Percentiles rank a stretch among this genome's conserved stretches.
Evolutionary conservation across 1,139 yeast genomes (phyloP).

Genomic region (Blastobotrys ciferrii): DNA sequence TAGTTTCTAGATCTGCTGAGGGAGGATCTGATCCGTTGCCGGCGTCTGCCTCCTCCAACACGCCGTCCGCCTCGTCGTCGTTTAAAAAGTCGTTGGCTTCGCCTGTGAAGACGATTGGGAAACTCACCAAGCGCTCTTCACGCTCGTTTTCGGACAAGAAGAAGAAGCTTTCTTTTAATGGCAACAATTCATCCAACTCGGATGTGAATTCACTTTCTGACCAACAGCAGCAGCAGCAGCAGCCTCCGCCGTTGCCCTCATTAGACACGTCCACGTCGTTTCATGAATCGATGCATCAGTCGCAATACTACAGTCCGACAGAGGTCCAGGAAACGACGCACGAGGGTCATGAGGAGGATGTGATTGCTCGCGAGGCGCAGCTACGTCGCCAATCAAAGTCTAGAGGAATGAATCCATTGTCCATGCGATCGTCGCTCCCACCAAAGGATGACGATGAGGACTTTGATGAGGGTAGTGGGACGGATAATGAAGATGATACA

Average conservation of each 20-base stretch:
- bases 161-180: constrained; percentile 24
- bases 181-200: constrained; percentile 8
- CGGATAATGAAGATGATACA: constrained; percentile 26
- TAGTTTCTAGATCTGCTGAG: too few relatives aligned
- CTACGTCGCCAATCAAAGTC: constrained; percentile 3
- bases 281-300: background rate
- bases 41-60: too few relatives aligned
- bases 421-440: constrained; percentile 6
- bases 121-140: constrained; percentile 21
- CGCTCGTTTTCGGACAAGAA: constrained; percentile 22
- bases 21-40: too few relatives aligned
- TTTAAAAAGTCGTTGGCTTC: constrained; percentile 18
- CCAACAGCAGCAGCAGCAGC: background rate
- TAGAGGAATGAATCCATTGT: constrained; percentile 8
- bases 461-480: constrained; percentile 16
- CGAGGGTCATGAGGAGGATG: constrained; percentile 6
- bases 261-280: constrained; percentile 4
- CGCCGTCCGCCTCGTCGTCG: constrained; percentile 7
- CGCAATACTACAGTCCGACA: constrained; percentile 1
- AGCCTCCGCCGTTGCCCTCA: constrained; percentile 7
- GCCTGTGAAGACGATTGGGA: constrained; percentile 17
- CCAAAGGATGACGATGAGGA: constrained; percentile 6
- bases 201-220: constrained; percentile 1
- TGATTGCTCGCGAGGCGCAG: constrained; percentile 7
- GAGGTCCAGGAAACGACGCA: constrained; percentile 4